Evolutionary conservation across 441 rosid species (phyloP), one percentile per base, ranked within the genome.

Genomic region (Euphorbia celastroides): DNA sequence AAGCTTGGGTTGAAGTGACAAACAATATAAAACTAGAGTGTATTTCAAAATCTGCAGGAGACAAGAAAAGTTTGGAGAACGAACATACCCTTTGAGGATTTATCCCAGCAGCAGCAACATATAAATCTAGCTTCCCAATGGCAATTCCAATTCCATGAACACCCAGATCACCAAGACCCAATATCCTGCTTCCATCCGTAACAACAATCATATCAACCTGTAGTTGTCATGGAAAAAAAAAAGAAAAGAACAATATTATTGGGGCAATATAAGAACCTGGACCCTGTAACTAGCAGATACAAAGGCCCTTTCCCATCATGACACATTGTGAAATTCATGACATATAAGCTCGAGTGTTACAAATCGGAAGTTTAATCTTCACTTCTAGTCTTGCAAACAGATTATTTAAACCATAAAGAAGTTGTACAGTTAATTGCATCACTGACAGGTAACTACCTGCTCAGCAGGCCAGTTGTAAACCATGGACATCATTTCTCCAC

Each of bases 401-500:
- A 26, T 19, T 44, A 51, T 28, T 14, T 57, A 50, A 8, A n/a
- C n/a, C n/a, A n/a, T n/a, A 46, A 60, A 56, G 13, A 23, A 9
- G 54, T 25, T 36, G 57, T 30, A 8, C 22, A 73, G 51, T 31
- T 46, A 34, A 60, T 23, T 26, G 66, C 55, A 68, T 57, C 9
- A 20, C 25, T 32, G 57, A 65, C 27, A 46, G 27, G 7, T 41
- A 69, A 41, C 68, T 67, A 89, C 99, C 97, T 94, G 99, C 65
- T 92, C 99, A 71, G 98, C 91, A 25, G 99, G 98, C 99, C 99
- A 94, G 79, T 94, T 94, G 78, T 92, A 94, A 72, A 94, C 97
- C 99, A 94, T 92, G 60, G 99, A 92, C 98, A 92, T 92, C 99
- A 94, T 94, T 84, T 94, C 99, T 79, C 99, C 99, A 41, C 96